Evolutionary conservation across 2,329 filamentous ascomycete genomes (phyloP).

Genomic region (Ophiocordyceps camponoti-floridani): DNA sequence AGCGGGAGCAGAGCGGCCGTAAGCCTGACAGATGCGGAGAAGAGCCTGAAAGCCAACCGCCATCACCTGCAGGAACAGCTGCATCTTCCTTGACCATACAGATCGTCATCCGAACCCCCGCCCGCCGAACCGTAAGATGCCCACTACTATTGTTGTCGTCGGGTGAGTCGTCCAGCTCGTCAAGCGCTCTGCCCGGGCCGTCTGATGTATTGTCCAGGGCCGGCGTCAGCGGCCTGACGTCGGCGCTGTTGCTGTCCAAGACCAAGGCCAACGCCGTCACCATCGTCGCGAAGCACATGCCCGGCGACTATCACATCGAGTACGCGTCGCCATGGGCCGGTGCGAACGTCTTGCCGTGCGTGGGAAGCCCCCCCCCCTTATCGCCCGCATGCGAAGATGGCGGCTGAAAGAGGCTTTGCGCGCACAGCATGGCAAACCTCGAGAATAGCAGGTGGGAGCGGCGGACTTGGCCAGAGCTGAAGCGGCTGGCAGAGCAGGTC

Average conservation of each 20-base stretch:
- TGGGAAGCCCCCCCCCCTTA: constrained; percentile 4
- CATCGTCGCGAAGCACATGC: constrained; percentile 75
- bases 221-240: constrained; percentile 33
- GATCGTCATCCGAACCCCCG: not conserved
- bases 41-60: not conserved
- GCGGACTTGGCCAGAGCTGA: constrained; percentile 45
- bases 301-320: constrained; percentile 80
- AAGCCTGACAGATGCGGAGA: not conserved
- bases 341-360: constrained; percentile 60
- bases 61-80: not conserved
- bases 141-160: constrained; percentile 7
- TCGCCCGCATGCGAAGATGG: not conserved
- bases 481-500: constrained; percentile 39
- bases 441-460: constrained; percentile 37
- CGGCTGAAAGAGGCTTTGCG: not conserved
- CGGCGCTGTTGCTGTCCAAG: constrained; percentile 28
- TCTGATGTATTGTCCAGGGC: constrained; percentile 13
- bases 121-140: not conserved
- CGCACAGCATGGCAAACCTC: constrained; percentile 22
- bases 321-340: constrained; percentile 85
- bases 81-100: not conserved
- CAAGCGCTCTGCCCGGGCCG: not conserved
- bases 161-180: constrained; percentile 11
- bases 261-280: constrained; percentile 35
- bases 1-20: not conserved